Evolutionary conservation across 2,329 filamentous ascomycete species (phyloP), one percentile per base, ranked within the genome.

Genomic region (Venturia oleaginea): DNA sequence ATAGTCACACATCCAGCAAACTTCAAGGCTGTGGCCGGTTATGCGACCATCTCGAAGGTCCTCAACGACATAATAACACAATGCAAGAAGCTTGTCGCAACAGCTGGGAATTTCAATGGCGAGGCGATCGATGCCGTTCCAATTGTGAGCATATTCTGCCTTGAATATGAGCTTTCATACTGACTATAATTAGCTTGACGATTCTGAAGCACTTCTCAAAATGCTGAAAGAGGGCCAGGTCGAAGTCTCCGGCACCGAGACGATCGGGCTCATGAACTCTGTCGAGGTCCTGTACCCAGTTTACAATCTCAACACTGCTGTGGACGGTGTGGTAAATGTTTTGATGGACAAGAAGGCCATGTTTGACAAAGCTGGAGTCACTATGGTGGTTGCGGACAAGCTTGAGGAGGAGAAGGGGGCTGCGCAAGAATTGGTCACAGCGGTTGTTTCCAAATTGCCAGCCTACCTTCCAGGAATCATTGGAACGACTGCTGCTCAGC

Each of bases 341-440:
- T 59, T 59, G 37, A n/a, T 59, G 22, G 55, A 37, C 32, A 59
- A 59, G 55, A 59, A 59, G 38, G 15, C 3, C 17, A 59, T 59
- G 55, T 59, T 59, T 59, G 55, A 59, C 37, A 59, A 59, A 59
- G 55, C 32, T n/a, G 55, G 55, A 1, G 55, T 59, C 55, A 59
- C 55, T 11, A 4, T 59, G 30, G 55, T 59, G 37, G 55, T 59
- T 37, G 30, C 55, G n/a, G 55, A 59, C 55, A 59, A 32, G n/a
- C 55, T 59, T 19, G 55, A 59, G 4, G 55, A 59, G 55, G 55
- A 59, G 55, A 59, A 59, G 22, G n/a, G 10, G 19, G 55, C 55
- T 37, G 55, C 55, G 55, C 55, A 59, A 27, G 55, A 30, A 38
- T 59, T 59, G 24, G 55, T 59, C 27, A 59, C 55, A 38, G 55